These are phyloP conservation scores for Diaporthe destruens DNA, from an alignment of 2,329 filamentous ascomycete species.

Conservation along the genomic window DNA sequence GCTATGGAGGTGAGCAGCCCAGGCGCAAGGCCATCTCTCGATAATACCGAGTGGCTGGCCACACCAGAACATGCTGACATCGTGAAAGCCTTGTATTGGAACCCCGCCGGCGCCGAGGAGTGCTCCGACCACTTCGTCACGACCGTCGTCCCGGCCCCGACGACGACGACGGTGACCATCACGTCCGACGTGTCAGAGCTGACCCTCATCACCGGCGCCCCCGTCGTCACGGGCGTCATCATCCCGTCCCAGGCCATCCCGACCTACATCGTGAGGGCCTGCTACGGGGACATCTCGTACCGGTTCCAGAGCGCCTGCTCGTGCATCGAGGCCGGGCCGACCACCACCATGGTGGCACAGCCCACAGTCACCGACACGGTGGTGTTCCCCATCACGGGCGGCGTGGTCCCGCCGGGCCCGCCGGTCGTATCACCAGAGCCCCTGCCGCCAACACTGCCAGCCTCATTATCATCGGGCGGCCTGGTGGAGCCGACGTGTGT, in stretches of 20 bases:
- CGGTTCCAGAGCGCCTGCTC: constrained; percentile 15
- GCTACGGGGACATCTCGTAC: neutral
- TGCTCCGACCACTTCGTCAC: constrained; percentile 1
- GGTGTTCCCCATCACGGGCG: neutral
- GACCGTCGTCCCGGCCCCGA: neutral
- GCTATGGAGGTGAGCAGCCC: neutral
- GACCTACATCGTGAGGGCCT: constrained; percentile 14
- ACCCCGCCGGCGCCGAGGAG: constrained; percentile 8
- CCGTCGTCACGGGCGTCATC: neutral
- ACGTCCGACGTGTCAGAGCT: neutral
- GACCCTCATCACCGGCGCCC: neutral
- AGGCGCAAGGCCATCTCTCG: too few relatives aligned
- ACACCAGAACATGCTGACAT: neutral
- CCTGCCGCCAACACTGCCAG: too few relatives aligned
- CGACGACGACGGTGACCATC: constrained; percentile 3
- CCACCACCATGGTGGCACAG: neutral
- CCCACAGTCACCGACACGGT: neutral
- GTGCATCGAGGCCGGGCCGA: constrained; percentile 4
- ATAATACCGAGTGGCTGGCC: too few relatives aligned
- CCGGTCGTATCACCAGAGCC: too few relatives aligned
- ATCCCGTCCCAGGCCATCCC: neutral
- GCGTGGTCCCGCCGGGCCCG: too few relatives aligned
- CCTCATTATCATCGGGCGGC: neutral
- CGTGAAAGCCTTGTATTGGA: neutral
- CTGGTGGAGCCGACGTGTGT: neutral